Conservation (phyloP, 2,329 filamentous ascomycete species). For the Aspergillus luchuensis region DNA sequence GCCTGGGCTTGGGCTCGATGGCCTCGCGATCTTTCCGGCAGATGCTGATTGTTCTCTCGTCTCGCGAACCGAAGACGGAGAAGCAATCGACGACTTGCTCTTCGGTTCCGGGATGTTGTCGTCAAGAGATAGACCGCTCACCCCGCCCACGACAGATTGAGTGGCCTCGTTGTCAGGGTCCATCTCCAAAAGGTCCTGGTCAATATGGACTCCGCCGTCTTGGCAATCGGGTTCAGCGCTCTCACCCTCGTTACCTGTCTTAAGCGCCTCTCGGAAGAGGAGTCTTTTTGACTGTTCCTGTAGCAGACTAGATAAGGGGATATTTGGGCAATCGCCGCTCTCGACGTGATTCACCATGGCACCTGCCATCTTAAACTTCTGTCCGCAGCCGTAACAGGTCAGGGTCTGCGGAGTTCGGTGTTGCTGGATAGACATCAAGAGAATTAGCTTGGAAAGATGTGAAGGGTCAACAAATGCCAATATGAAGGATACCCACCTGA, state of each 20-base stretch:
- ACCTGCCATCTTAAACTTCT: conserved; percentile 51
- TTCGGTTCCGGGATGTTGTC: background rate
- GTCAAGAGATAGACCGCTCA: background rate
- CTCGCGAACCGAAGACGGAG: background rate
- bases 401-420: conserved; percentile 55
- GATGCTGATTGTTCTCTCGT: background rate
- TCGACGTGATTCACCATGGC: conserved; percentile 59
- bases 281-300: conserved; percentile 55
- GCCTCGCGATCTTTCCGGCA: background rate
- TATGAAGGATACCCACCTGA: conserved; percentile 41
- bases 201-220: conserved; percentile 29
- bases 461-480: background rate
- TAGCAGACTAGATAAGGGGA: conserved; percentile 48
- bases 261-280: conserved; percentile 43
- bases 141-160: background rate
- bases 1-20: background rate
- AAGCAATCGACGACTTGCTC: background rate
- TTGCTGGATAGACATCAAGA: conserved; percentile 35
- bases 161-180: background rate
- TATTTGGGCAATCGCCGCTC: conserved; percentile 50
- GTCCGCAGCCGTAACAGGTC: conserved; percentile 51
- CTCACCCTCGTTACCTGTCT: conserved; percentile 4
- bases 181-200: background rate
- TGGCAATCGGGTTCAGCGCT: conserved; percentile 7
- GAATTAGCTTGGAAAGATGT: background rate